phyloP scores from a whole-genome alignment of 1,139 yeast genomes.

The Magnusiomyces suaveolens region DNA sequence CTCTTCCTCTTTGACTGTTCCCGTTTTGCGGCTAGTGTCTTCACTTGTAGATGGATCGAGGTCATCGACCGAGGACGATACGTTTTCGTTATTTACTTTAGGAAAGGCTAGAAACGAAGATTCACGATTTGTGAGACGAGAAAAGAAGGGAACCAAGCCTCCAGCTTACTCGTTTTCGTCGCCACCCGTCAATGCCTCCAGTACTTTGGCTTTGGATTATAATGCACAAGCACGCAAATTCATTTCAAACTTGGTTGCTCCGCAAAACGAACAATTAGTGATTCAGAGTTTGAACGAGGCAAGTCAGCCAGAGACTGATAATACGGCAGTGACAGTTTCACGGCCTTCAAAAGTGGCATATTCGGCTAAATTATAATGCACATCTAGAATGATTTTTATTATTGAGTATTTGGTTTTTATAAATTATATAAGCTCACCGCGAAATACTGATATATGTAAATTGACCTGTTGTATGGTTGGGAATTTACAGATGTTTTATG shows the following conservation, averaged over 20 bases:
- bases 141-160: not conserved
- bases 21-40: conserved; percentile 1
- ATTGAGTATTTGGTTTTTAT: not conserved
- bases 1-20: conserved; percentile 12
- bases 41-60: not conserved
- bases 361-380: not conserved
- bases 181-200: not conserved
- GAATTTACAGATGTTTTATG: too few species aligned
- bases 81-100: not conserved
- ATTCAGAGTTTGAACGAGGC: conserved; percentile 4
- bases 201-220: not conserved
- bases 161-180: not conserved
- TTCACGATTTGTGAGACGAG: not conserved
- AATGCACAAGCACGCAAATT: not conserved
- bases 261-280: not conserved
- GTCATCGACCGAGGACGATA: not conserved
- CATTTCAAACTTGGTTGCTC: not conserved
- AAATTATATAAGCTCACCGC: not conserved
- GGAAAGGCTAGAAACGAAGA: not conserved
- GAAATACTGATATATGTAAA: not conserved
- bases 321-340: not conserved
- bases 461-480: not conserved
- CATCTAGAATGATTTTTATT: too few species aligned
- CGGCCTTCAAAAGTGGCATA: not conserved
- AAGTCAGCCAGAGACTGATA: conserved; percentile 1